Evolutionary conservation across 1,284 basidiomycete genomes (phyloP).

Genomic region (Moesziomyces aphidis): DNA sequence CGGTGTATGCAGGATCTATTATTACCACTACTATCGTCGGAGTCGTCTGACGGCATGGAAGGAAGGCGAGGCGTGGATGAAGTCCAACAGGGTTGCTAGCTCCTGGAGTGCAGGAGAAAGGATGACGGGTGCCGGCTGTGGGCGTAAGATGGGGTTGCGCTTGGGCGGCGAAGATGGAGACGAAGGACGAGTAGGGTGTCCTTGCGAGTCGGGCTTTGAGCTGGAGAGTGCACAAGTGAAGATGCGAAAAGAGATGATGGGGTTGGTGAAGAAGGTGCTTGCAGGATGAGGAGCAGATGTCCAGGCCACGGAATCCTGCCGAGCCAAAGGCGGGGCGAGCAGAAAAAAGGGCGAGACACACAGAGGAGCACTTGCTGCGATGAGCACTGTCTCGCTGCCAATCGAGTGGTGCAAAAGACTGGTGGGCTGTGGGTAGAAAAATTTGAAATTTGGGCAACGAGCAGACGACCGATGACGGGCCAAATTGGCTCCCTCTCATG

Average conservation of each 20-base stretch:
- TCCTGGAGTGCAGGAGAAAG: slow-evolving; percentile 44
- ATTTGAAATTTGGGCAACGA: neutral
- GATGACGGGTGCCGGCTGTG: slow-evolving; percentile 33
- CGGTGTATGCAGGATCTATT: slow-evolving; percentile 29
- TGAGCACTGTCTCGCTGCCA: too few species aligned
- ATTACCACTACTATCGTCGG: slow-evolving; percentile 59
- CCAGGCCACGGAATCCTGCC: too few species aligned
- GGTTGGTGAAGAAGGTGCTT: neutral
- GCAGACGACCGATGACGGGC: neutral
- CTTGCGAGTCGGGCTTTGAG: neutral
- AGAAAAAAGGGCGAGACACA: neutral
- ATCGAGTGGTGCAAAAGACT: too few species aligned
- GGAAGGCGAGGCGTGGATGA: slow-evolving; percentile 33
- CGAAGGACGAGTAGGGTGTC: neutral
- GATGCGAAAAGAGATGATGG: neutral
- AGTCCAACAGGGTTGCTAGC: slow-evolving; percentile 50
- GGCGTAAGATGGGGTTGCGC: slow-evolving; percentile 10
- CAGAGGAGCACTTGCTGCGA: neutral
- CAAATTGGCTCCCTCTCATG: neutral
- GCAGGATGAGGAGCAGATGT: neutral
- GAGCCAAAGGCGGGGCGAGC: neutral
- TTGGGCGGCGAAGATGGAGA: neutral
- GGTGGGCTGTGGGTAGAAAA: neutral
- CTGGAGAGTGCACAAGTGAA: too few species aligned
- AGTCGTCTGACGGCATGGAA: slow-evolving; percentile 59